Evolutionary conservation across 1,284 basidiomycete species (phyloP), one percentile per base, ranked within the genome.

Genomic region (Blastosporella zonata): DNA sequence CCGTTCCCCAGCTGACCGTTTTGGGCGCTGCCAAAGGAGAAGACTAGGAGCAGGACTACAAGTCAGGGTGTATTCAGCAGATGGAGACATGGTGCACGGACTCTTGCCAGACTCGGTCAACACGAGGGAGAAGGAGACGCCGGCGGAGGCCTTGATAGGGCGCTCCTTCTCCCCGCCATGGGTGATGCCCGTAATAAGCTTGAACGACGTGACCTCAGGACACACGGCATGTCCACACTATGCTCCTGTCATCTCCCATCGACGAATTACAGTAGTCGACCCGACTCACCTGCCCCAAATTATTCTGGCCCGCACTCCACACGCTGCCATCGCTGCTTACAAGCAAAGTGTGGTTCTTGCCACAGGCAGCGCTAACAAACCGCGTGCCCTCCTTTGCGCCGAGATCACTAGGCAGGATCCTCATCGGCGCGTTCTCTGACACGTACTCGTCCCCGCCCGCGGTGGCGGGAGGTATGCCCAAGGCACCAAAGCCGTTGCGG

Each of bases 1-100:
- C 94, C 94, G 60, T 93, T 95, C 1, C 93, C 95, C 0, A 97
- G 75, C 58, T 97, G 93, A 1, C 95, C 95, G 56, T 91, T 85
- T 67, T 97, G 93, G n/a, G 84, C 89, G 47, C 89, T 93, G 28
- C 95, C 95, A 55, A 92, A 85, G 0, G 92, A 79, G 62, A 89
- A 97, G 2, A 97, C 90, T 84, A 13, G 17, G 1, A 9, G 8
- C n/a, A n/a, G n/a, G n/a, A n/a, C n/a, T n/a, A 13, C 8, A 6
- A 1, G 25, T 50, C 2, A 44, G 23, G 7, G 18, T 15, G 0
- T 17, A 5, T n/a, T 0, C 6, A 27, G 3, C n/a, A 6, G 3
- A 8, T n/a, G 31, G 1, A 15, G 15, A 28, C 31, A n/a, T 25
- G 20, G 20, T 2, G 23, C 22, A 47, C 66, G 35, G 57, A 84